Evolutionary conservation across 192 early-diverging fungal species (phyloP).

Genomic region (Phycomyces blakesleeanus): DNA sequence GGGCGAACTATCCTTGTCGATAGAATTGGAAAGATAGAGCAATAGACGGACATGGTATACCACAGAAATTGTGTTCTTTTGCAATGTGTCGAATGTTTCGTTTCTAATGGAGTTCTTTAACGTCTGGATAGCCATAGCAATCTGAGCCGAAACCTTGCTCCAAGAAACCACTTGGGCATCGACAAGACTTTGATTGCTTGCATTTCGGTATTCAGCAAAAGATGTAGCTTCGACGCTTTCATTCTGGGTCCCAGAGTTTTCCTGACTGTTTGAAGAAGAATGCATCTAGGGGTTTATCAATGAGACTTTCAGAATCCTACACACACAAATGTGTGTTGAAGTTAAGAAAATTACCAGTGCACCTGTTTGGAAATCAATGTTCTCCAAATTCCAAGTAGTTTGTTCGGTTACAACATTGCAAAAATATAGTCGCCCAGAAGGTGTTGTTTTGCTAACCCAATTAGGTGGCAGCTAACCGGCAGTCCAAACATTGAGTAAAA

Average conservation of each 20-base stretch:
- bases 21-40: constrained; percentile 57
- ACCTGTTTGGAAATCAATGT: constrained; percentile 54
- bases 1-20: constrained; percentile 51
- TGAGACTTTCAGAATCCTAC: background rate
- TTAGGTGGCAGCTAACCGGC: constrained; percentile 41
- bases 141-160: constrained; percentile 44
- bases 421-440: constrained; percentile 52
- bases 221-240: too few species aligned
- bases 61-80: constrained; percentile 41
- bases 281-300: too few species aligned
- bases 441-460: constrained; percentile 53
- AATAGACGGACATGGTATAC: constrained; percentile 67
- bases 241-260: too few species aligned
- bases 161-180: constrained; percentile 23
- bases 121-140: constrained; percentile 51
- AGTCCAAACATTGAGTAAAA: background rate
- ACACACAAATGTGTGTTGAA: too few species aligned
- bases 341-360: constrained; percentile 32
- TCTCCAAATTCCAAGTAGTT: constrained; percentile 52
- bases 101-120: constrained; percentile 40
- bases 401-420: constrained; percentile 61
- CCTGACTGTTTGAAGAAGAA: too few species aligned
- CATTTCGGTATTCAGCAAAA: too few species aligned
- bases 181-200: background rate
- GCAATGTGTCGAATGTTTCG: constrained; percentile 4